Evolutionary conservation across 495 filamentous ascomycete genomes (phyloP).

Genomic region (Poronia punctata): DNA sequence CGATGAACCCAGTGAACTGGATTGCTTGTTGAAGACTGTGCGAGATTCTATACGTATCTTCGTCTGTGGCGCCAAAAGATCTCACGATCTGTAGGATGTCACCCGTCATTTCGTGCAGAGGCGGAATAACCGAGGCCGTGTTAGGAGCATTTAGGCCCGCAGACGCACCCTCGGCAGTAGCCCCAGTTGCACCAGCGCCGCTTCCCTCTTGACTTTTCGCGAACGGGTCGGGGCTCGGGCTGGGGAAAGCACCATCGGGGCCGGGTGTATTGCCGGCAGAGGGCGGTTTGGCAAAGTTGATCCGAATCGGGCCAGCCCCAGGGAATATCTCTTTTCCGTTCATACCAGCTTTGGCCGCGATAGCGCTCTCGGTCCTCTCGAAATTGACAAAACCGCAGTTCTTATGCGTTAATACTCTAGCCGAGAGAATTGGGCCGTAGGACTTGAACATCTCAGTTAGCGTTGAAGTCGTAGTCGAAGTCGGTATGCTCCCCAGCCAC

Average conservation of each 20-base stretch:
- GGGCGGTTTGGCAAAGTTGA: slow-evolving; percentile 95
- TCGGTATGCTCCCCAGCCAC: slow-evolving; percentile 97
- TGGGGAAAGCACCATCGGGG: slow-evolving; percentile 73
- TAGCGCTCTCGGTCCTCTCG: slow-evolving; percentile 79
- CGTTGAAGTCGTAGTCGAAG: slow-evolving; percentile 90
- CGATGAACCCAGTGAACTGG: slow-evolving; percentile 59
- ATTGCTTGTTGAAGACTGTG: slow-evolving; percentile 70
- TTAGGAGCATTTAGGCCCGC: slow-evolving; percentile 33
- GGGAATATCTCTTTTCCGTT: slow-evolving; percentile 99
- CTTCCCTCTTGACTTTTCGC: slow-evolving; percentile 45
- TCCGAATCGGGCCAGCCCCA: slow-evolving; percentile 86
- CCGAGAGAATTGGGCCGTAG: slow-evolving; percentile 86
- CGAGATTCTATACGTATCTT: slow-evolving; percentile 66
- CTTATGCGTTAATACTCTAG: slow-evolving; percentile 93
- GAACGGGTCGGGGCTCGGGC: slow-evolving; percentile 86
- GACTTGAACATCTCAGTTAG: slow-evolving; percentile 86
- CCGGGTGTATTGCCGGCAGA: slow-evolving; percentile 81
- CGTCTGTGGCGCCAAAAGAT: slow-evolving; percentile 82
- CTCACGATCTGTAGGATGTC: slow-evolving; percentile 83
- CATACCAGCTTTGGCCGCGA: slow-evolving; percentile 74
- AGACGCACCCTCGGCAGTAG: slow-evolving; percentile 21
- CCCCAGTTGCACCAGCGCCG: slow-evolving; percentile 40
- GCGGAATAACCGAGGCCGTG: slow-evolving; percentile 57
- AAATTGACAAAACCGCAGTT: slow-evolving; percentile 99
- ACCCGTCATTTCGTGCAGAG: slow-evolving; percentile 63